Conservation (phyloP, 306 rosid species). For the Vigna trinervia region DNA sequence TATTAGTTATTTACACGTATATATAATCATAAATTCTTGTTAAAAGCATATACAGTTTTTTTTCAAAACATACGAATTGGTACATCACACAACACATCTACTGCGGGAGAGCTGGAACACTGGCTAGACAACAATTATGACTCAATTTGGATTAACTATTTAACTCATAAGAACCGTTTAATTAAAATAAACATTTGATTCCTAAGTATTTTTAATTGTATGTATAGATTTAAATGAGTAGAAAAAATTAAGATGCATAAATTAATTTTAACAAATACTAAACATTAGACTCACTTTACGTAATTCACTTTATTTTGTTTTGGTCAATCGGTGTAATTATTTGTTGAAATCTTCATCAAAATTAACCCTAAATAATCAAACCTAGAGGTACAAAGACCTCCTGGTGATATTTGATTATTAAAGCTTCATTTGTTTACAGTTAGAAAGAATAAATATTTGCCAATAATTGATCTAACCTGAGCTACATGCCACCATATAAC, state of each 20-base stretch:
- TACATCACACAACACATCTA: neutral
- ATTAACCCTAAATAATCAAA: constrained; percentile 14
- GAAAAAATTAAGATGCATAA: neutral
- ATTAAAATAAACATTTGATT: neutral
- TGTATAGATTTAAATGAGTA: neutral
- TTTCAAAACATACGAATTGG: constrained; percentile 5
- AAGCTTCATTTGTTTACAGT: constrained; percentile 71
- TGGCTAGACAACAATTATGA: constrained; percentile 15
- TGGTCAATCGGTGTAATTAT: neutral
- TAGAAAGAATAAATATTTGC: constrained; percentile 74
- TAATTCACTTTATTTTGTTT: neutral
- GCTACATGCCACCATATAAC: constrained; percentile 58
- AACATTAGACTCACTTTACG: neutral
- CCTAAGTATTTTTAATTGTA: neutral
- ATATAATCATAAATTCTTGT: neutral
- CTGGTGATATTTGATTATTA: constrained; percentile 55
- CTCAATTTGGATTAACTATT: neutral
- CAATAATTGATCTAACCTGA: constrained; percentile 73
- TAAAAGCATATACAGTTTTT: neutral
- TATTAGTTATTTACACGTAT: neutral
- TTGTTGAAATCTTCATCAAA: neutral
- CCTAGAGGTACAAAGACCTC: constrained; percentile 41
- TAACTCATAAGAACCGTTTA: neutral
- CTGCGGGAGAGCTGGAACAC: neutral
- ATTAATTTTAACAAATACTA: neutral